These are phyloP conservation scores for Amaranthus palmeri DNA, from an alignment of 148 eudicot genomes.

Conservation along the genomic window DNA sequence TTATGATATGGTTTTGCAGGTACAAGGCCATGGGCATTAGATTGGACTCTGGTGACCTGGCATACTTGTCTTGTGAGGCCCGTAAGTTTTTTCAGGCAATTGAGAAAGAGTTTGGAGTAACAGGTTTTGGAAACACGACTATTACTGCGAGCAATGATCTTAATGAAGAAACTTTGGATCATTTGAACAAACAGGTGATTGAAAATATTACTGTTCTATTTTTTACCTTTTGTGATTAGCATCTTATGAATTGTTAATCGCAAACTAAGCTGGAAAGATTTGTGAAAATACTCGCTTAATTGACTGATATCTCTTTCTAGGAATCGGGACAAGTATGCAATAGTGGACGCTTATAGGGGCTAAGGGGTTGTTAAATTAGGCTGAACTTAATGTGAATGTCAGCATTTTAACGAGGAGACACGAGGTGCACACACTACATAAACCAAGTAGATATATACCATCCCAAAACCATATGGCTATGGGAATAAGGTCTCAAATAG, in stretches of 20 bases:
- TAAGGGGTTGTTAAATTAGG: too few relatives aligned
- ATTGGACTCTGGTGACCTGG: conserved; percentile 96
- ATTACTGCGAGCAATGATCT: conserved; percentile 97
- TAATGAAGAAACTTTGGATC: conserved; percentile 95
- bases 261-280: not conserved
- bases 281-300: not conserved
- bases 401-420: too few relatives aligned
- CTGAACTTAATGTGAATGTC: too few relatives aligned
- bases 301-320: not conserved
- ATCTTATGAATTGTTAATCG: not conserved
- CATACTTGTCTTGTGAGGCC: conserved; percentile 82
- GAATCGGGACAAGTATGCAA: not conserved
- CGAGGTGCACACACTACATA: too few relatives aligned
- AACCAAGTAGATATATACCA: too few relatives aligned
- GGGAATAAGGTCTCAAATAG: too few relatives aligned
- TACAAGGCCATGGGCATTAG: conserved; percentile 88
- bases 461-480: too few relatives aligned
- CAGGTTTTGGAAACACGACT: conserved; percentile 67
- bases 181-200: conserved; percentile 87
- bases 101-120: conserved; percentile 75
- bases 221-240: conserved; percentile 7
- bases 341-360: too few relatives aligned
- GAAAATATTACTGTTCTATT: not conserved
- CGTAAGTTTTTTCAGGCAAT: conserved; percentile 70
- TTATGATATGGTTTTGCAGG: conserved; percentile 38